Evolutionary conservation across 352 stramenopile species (phyloP), one percentile per base, ranked within the genome.

Genomic region (Aphanomyces euteiches): DNA sequence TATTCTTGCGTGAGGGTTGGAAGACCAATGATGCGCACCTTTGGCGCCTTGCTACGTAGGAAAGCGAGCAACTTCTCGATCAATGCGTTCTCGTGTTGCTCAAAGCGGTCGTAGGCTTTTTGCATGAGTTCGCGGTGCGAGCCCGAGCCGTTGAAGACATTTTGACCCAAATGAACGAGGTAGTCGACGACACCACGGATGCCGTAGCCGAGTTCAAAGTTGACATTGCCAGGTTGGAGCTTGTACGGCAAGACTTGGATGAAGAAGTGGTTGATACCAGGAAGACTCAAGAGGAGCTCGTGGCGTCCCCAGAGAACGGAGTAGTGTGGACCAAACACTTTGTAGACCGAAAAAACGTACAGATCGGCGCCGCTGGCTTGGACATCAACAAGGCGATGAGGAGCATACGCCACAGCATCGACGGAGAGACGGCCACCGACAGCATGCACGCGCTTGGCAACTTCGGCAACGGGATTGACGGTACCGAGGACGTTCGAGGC

Each of bases 251-350:
- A 15, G 40, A 37, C 37, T 17, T 43, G 40, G 21, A 70, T 70
- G 64, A 47, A 70, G 10, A 63, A n/a, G 54, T 70, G 64, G 39
- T 70, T 70, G 5, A 70, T 21, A n/a, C 48, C 54, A 15, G 65
- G 8, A 15, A 75, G 56, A 4, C 40, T 28, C 4, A 63, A 4
- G 43, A 75, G 66, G 6, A 73, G 40, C 28, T 75, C 70, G 37
- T 56, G 41, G n/a, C 45, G 39, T 4, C 70, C 70, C 39, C 41
- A 75, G 38, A 75, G 34, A n/a, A 70, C 50, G 4, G 61, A 61
- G 58, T 59, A 69, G 59, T 75, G 70, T 39, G 70, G 70, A 39
- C 70, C 70, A 59, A 73, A 75, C n/a, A 75, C 65, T 39, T 75
- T 75, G 66, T 75, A 75, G 38, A 71, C 47, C 64, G 41, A 66